Evolutionary conservation across 768 basidiomycete species (phyloP).

Genomic region (Lentinula lateritia): DNA sequence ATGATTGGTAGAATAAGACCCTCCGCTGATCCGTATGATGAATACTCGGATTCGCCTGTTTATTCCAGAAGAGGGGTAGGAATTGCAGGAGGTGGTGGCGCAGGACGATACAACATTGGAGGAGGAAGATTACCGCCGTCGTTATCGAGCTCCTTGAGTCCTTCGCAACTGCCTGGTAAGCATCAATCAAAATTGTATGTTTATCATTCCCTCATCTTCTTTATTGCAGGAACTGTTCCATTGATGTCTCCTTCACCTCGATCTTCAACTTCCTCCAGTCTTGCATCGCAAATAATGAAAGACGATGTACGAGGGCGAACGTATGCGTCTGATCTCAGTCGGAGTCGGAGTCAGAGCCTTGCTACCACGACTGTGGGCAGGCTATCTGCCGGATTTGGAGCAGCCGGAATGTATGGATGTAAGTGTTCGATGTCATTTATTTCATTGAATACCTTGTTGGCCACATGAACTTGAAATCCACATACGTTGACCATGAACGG

Average conservation of each 20-base stretch:
- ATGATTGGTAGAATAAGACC: constrained; percentile 4
- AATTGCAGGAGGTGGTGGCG: neutral
- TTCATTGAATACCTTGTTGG: neutral
- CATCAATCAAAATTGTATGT: neutral
- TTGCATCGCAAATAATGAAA: neutral
- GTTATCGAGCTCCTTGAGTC: constrained; percentile 12
- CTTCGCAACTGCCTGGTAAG: constrained; percentile 3
- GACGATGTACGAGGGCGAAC: constrained; percentile 40
- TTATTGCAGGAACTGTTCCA: neutral
- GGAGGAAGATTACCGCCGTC: constrained; percentile 9
- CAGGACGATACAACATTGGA: neutral
- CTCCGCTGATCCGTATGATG: neutral
- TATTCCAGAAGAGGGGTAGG: constrained; percentile 3
- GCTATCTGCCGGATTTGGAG: constrained; percentile 35
- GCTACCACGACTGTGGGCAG: constrained; percentile 58
- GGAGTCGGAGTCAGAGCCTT: constrained; percentile 75
- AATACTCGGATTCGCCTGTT: constrained; percentile 2
- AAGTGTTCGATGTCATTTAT: neutral
- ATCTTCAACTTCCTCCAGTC: neutral
- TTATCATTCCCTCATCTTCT: neutral
- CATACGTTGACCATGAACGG: neutral
- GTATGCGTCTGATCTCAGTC: constrained; percentile 56
- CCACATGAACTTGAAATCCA: neutral
- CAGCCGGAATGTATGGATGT: constrained; percentile 11
- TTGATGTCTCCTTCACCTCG: constrained; percentile 10